A percentile compares a stretch with the other conserved stretches of the same genome.
Evolutionary conservation across 352 stramenopile genomes (phyloP).

Genomic region (Globisporangium solare): DNA sequence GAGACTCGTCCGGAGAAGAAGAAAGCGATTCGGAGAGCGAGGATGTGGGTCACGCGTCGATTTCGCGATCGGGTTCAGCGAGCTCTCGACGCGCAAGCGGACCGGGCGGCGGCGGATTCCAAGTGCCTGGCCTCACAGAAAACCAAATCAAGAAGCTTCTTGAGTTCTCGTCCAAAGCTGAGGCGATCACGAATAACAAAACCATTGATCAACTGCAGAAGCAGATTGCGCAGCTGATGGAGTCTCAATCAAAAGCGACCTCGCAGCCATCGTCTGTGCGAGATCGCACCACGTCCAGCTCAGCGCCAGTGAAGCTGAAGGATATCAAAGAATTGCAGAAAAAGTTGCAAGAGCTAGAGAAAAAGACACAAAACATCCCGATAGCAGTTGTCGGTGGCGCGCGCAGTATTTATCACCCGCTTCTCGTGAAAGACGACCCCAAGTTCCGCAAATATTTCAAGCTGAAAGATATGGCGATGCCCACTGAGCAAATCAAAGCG

Average conservation of each 20-base stretch:
- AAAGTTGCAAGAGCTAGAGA: conserved; percentile 70
- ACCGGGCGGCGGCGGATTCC: conserved; percentile 16
- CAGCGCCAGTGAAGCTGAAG: conserved; percentile 47
- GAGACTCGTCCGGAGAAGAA: conserved; percentile 53
- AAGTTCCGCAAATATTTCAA: conserved; percentile 82
- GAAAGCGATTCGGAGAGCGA: conserved; percentile 76
- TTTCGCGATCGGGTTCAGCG: conserved; percentile 16
- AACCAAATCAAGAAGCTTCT: conserved; percentile 69
- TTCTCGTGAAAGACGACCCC: conserved; percentile 70
- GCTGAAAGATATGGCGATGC: conserved; percentile 76
- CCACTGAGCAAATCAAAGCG: conserved; percentile 66
- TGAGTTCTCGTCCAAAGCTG: conserved; percentile 51
- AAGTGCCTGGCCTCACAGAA: conserved; percentile 48
- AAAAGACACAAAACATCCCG: conserved; percentile 54
- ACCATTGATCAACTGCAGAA: conserved; percentile 60
- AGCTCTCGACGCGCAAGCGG: conserved; percentile 10
- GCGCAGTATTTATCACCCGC: conserved; percentile 37
- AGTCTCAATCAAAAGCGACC: conserved; percentile 23
- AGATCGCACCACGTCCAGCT: conserved; percentile 29
- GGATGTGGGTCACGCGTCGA: conserved; percentile 24
- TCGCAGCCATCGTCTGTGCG: conserved; percentile 13
- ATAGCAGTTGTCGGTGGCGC: background rate
- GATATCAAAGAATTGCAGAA: conserved; percentile 75
- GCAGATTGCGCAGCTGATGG: conserved; percentile 76
- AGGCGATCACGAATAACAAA: conserved; percentile 38